Base-by-base conservation (phyloP, 2,329 filamentous ascomycete species). In the Fusarium abutilonis region DNA sequence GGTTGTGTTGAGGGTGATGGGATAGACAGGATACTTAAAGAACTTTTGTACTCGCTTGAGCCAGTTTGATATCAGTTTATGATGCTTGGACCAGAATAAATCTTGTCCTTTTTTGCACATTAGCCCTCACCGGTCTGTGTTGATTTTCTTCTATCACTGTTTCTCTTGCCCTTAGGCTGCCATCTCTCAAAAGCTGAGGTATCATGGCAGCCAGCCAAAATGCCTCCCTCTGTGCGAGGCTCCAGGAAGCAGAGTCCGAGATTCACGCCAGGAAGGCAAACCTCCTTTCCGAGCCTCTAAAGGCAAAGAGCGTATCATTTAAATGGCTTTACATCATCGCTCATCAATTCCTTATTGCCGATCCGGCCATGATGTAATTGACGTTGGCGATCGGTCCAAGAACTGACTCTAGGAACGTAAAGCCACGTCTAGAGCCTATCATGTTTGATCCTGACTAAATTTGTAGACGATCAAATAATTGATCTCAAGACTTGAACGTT, bases 281-380 rank as follows among this genome's bases (percentile, higher is more conserved):
- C 4, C 59, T 63, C 0, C 44, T 63, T 1, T 2, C 19, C 3
- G 41, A 63, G 6, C 54, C 63, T 0, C 38, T 63, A 0, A 34
- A 51, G 23, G 59, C 60, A 4, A 63, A 60, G 4, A 28, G 42
- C n/a, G 14, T 34, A 41, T 44, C 32, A 29, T 21, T 21, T 36
- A 36, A 28, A 31, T 14, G 14, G 9, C 14, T 60, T 60, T 43
- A 44, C 57, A 60, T 60, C 49, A 60, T 56, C 15, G 15, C 29
- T 36, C 28, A 45, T 60, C 17, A 26, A 41, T 32, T 36, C 13
- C 13, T 19, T 35, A 28, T 36, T 36, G 53, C 26, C 34, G 49
- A 56, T 49, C 57, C 11, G 36, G n/a, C 7, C 21, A 60, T 56
- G 43, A 60, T 60, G 56, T 49, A 60, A 56, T 60, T 13, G 49